phyloP scores from a whole-genome alignment of 106 monocot species.

The Chionographis japonica region DNA sequence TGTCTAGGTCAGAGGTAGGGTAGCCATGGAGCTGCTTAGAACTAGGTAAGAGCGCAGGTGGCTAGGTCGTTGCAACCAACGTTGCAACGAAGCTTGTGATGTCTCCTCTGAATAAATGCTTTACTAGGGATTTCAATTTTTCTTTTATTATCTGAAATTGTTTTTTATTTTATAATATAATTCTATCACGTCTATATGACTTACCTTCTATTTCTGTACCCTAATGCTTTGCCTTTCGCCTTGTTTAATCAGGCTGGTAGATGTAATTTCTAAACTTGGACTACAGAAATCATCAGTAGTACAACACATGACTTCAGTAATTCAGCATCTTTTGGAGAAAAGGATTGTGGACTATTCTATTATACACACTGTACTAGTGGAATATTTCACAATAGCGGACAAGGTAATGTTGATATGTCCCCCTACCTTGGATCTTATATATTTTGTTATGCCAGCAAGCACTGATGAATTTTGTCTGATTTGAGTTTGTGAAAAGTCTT shows the following conservation, averaged over 20 bases:
- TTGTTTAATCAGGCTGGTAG: slow-evolving; percentile 34
- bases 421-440: not conserved
- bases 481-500: slow-evolving; percentile 35
- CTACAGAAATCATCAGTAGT: slow-evolving; percentile 57
- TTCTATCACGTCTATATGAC: no score
- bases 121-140: no score
- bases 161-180: no score
- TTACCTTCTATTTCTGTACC: not conserved
- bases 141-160: no score
- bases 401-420: slow-evolving; percentile 29
- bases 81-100: no score
- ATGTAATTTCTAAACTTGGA: slow-evolving; percentile 58
- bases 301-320: slow-evolving; percentile 59
- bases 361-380: slow-evolving; percentile 48
- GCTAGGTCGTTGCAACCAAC: no score
- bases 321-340: slow-evolving; percentile 66
- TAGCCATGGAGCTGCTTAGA: no score
- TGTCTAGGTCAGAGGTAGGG: no score
- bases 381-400: slow-evolving; percentile 71
- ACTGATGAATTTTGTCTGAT: not conserved
- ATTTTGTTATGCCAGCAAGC: not conserved
- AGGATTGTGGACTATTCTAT: slow-evolving; percentile 75
- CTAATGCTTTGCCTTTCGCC: not conserved
- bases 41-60: no score
- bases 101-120: no score